Evolutionary conservation across 768 basidiomycete species (phyloP), one percentile per base, ranked within the genome.

Genomic region (Boletus vinaceobasis): DNA sequence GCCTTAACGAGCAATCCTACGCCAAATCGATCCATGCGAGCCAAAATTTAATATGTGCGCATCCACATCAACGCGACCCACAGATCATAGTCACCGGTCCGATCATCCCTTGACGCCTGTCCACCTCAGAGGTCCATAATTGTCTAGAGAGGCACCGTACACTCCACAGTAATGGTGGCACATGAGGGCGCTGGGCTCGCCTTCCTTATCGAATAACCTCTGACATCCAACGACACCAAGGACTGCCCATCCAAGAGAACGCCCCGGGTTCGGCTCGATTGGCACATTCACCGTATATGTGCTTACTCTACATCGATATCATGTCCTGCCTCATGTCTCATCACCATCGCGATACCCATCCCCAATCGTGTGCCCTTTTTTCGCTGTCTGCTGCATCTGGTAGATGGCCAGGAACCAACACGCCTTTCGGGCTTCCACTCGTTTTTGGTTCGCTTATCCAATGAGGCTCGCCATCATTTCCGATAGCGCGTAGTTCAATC

Each of bases 1-100:
- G 15, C 53, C 55, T 53, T 61, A 52, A 55, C 36, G 45, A 55
- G 53, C 15, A 33, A 55, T 45, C 29, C 7, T 29, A 36, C 52
- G n/a, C n/a, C n/a, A n/a, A n/a, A n/a, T n/a, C n/a, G n/a, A n/a
- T n/a, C n/a, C n/a, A n/a, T n/a, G n/a, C n/a, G 23, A 23, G 17
- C 21, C 29, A 44, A 32, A 31, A 40, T 32, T 47, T 35, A 50
- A 29, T 23, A 35, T 27, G 9, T 35, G 9, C 42, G 5, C 29
- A 14, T 48, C 50, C 53, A 53, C 48, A 53, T 27, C 32, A 53
- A 37, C 14, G 29, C 4, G 39, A 52, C 58, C 4, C 4, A 23
- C 23, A 23, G 23, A 23, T 45, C 35, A 4, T 5, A 32, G 32
- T n/a, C 10, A 37, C 19, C 45, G 40, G 46, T 33, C 61, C 37